Evolutionary conservation across 192 early-diverging fungal species (phyloP).

Genomic region (Dissophora globulifera): DNA sequence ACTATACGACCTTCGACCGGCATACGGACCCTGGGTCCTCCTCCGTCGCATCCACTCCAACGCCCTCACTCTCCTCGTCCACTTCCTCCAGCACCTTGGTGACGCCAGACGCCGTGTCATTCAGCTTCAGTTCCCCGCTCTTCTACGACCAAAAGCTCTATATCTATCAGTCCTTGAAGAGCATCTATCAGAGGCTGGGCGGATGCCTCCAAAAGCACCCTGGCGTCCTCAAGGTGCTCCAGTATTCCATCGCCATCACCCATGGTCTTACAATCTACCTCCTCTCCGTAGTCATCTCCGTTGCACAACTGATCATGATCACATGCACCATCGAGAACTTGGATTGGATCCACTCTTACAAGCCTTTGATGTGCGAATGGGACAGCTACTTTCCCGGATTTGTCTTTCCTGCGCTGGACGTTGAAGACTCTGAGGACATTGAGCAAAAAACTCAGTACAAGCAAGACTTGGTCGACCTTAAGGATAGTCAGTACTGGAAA

Average conservation of each 20-base stretch:
- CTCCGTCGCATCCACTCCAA: slow-evolving; percentile 20
- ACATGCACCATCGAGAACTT: slow-evolving; percentile 37
- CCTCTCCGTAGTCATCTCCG: slow-evolving; percentile 30
- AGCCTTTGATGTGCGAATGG: slow-evolving; percentile 46
- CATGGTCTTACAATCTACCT: slow-evolving; percentile 38
- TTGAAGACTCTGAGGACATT: slow-evolving; percentile 17
- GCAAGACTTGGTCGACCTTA: not conserved
- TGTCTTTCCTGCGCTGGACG: slow-evolving; percentile 45
- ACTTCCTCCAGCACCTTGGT: not conserved
- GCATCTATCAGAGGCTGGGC: slow-evolving; percentile 19
- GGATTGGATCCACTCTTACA: slow-evolving; percentile 45
- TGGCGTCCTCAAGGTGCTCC: slow-evolving; percentile 25
- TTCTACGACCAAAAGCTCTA: slow-evolving; percentile 48
- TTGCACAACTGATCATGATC: slow-evolving; percentile 46
- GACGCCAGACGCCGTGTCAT: slow-evolving; percentile 19
- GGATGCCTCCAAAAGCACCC: slow-evolving; percentile 16
- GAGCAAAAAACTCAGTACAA: slow-evolving; percentile 2
- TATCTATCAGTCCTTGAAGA: slow-evolving; percentile 28
- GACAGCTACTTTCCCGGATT: slow-evolving; percentile 42
- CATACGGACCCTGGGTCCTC: no score
- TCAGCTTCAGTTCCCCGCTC: slow-evolving; percentile 37
- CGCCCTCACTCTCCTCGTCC: slow-evolving; percentile 1
- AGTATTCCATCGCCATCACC: slow-evolving; percentile 34
- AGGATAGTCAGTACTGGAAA: slow-evolving; percentile 9
- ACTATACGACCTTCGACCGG: no score